These are phyloP conservation scores for Chytriomyces sp. DNA, from an alignment of 192 early-diverging fungal genomes.

Conservation along the genomic window DNA sequence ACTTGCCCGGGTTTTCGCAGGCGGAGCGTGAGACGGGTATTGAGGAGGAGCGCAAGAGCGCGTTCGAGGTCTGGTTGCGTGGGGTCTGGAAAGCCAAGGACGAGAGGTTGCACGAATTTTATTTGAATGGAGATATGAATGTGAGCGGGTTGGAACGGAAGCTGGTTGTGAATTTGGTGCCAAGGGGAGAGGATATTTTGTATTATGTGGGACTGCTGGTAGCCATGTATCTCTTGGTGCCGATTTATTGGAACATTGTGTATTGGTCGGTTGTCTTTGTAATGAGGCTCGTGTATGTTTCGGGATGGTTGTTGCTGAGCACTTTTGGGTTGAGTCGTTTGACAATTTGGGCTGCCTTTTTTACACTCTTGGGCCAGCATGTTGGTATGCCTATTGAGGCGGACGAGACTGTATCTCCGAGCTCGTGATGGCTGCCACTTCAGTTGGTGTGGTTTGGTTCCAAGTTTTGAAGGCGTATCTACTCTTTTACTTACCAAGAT, in stretches of 20 bases:
- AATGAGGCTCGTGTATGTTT: background rate
- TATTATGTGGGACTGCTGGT: background rate
- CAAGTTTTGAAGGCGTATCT: no score
- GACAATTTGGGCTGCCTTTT: background rate
- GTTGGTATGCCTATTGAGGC: no score
- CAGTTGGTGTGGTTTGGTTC: no score
- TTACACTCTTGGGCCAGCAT: background rate
- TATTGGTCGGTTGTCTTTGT: slow-evolving; percentile 1
- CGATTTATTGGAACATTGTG: background rate
- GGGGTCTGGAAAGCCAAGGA: slow-evolving; percentile 11
- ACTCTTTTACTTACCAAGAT: no score
- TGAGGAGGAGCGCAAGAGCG: background rate
- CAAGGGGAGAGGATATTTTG: background rate
- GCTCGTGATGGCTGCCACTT: no score
- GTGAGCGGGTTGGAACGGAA: background rate
- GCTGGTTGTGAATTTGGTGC: background rate
- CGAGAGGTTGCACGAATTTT: slow-evolving; percentile 21
- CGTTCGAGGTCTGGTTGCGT: slow-evolving; percentile 11
- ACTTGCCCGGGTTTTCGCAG: slow-evolving; percentile 39
- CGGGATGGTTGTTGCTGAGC: background rate
- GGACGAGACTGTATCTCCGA: no score
- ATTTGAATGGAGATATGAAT: background rate
- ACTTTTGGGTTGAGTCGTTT: slow-evolving; percentile 1
- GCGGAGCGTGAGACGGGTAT: background rate
- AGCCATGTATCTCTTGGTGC: background rate